Conservation (phyloP, 345 rosid species). For the Eucalyptus sp. region DNA sequence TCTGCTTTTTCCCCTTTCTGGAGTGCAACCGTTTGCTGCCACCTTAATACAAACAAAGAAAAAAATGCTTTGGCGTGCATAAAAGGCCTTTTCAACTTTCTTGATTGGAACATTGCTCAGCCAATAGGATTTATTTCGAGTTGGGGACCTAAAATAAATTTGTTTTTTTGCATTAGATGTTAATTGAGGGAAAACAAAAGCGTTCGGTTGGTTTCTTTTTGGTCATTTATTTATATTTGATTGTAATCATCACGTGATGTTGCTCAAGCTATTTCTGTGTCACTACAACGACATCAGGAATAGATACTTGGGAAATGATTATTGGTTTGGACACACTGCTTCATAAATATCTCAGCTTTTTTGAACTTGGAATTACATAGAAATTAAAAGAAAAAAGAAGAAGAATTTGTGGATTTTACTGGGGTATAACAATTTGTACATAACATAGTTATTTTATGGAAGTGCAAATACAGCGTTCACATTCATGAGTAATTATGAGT, state of each 20-base stretch:
- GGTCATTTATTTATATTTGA: neutral
- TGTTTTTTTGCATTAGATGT: neutral
- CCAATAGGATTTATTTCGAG: neutral
- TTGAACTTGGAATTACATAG: neutral
- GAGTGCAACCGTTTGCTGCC: neutral
- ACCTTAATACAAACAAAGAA: neutral
- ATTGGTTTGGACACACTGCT: neutral
- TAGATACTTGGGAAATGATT: neutral
- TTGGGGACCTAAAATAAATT: neutral
- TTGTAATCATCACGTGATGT: neutral
- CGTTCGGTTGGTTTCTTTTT: neutral
- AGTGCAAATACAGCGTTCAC: neutral
- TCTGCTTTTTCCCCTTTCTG: neutral
- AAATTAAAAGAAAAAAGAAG: neutral
- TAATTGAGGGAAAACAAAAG: neutral
- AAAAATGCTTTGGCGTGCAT: neutral
- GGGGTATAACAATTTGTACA: neutral
- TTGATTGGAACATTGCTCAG: neutral
- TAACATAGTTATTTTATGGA: neutral
- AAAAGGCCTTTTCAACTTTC: neutral
- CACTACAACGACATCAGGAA: neutral
- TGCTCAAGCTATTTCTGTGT: neutral
- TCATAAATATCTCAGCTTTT: neutral
- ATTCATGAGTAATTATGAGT: neutral
- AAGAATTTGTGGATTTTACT: neutral